Evolutionary conservation across 2,329 filamentous ascomycete species (phyloP).

Genomic region (Xylariaceae sp.): DNA sequence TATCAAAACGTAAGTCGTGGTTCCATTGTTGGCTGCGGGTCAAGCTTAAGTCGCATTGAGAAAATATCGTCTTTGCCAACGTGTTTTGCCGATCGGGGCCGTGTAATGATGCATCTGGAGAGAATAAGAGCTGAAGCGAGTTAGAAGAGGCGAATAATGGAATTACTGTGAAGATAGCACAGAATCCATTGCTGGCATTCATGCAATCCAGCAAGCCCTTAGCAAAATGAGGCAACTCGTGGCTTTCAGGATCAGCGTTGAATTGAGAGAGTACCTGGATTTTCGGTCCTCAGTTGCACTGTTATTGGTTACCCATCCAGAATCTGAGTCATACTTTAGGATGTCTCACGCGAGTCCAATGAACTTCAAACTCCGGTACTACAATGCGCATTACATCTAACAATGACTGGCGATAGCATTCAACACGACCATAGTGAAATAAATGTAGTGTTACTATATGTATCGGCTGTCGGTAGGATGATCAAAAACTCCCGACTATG

Average conservation of each 20-base stretch:
- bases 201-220: constrained; percentile 24
- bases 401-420: constrained; percentile 24
- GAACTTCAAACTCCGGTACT: constrained; percentile 21
- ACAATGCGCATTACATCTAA: constrained; percentile 21
- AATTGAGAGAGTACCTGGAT: constrained; percentile 10
- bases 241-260: constrained; percentile 19
- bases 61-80: constrained; percentile 37
- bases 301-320: constrained; percentile 14
- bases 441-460: constrained; percentile 28
- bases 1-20: constrained; percentile 36
- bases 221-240: constrained; percentile 25
- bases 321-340: constrained; percentile 12
- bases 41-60: constrained; percentile 29
- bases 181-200: constrained; percentile 28
- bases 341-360: constrained; percentile 26
- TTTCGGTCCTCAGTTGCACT: neutral
- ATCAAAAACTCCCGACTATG: constrained; percentile 14
- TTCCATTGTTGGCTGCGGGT: constrained; percentile 40
- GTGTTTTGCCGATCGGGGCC: constrained; percentile 41
- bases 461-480: constrained; percentile 18
- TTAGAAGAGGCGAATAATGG: no score
- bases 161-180: constrained; percentile 36
- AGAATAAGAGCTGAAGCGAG: constrained; percentile 18
- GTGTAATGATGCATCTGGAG: constrained; percentile 4
- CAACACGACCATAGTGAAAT: constrained; percentile 23